Evolutionary conservation across 768 basidiomycete genomes (phyloP).

Genomic region (Podaxis pistillaris): DNA sequence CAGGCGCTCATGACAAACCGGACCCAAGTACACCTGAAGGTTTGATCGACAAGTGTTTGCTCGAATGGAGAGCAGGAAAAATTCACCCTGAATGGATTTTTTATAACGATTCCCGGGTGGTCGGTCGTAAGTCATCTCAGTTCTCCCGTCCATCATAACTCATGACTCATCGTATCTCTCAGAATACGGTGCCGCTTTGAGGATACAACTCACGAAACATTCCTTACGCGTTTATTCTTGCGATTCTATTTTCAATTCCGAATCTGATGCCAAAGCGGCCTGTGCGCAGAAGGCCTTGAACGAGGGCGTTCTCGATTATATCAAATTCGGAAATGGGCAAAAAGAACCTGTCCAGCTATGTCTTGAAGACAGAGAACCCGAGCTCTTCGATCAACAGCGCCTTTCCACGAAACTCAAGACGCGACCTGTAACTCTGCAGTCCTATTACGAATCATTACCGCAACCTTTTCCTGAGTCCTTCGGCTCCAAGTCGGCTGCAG

Average conservation of each 20-base stretch:
- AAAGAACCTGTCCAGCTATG: slow-evolving; percentile 27
- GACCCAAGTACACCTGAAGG: slow-evolving; percentile 25
- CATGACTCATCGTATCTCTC: background rate
- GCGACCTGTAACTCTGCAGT: slow-evolving; percentile 42
- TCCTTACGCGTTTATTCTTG: slow-evolving; percentile 52
- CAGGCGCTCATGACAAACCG: slow-evolving; percentile 18
- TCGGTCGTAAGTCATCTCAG: slow-evolving; percentile 36
- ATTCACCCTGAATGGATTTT: slow-evolving; percentile 54
- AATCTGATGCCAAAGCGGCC: slow-evolving; percentile 43
- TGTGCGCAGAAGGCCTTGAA: slow-evolving; percentile 55
- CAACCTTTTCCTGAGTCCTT: slow-evolving; percentile 59
- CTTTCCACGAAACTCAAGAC: slow-evolving; percentile 2
- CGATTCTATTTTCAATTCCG: slow-evolving; percentile 39
- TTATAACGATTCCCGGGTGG: slow-evolving; percentile 44
- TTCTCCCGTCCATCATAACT: background rate
- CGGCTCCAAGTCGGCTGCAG: slow-evolving; percentile 39
- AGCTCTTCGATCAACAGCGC: slow-evolving; percentile 4
- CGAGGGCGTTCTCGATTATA: slow-evolving; percentile 57
- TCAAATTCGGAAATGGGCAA: slow-evolving; percentile 55
- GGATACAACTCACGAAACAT: slow-evolving; percentile 51
- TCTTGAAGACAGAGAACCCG: background rate
- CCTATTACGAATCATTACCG: slow-evolving; percentile 65
- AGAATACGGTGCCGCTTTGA: slow-evolving; percentile 57
- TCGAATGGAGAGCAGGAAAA: slow-evolving; percentile 50
- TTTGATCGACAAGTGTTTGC: slow-evolving; percentile 53